These are phyloP conservation scores for Fusarium secorum DNA, from an alignment of 2,329 filamentous ascomycete genomes.

Conservation along the genomic window DNA sequence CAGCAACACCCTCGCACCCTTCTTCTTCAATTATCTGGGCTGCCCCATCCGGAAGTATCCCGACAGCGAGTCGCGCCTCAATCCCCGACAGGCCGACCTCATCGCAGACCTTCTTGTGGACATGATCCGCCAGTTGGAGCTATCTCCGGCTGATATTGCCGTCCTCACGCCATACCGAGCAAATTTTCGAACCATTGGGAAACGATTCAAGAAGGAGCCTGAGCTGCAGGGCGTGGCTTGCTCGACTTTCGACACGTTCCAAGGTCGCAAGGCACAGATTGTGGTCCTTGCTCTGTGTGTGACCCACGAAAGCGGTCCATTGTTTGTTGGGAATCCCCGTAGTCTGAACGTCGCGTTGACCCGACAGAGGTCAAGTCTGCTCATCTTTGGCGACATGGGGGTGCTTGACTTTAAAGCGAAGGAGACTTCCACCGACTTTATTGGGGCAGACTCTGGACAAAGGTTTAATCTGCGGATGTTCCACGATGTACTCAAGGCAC, in stretches of 20 bases:
- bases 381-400: slow-evolving; percentile 1
- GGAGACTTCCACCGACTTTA: not conserved
- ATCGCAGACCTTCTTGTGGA: not conserved
- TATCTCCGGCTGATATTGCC: not conserved
- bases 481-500: not conserved
- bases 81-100: not conserved
- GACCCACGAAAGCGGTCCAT: not conserved
- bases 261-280: not conserved
- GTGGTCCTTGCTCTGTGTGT: not conserved
- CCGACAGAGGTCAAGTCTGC: not conserved
- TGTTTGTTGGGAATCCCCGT: rapidly evolving
- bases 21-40: not conserved
- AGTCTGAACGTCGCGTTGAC: slow-evolving; percentile 5
- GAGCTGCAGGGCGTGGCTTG: rapidly evolving
- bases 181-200: not conserved
- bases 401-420: rapidly evolving
- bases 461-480: not conserved
- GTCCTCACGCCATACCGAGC: not conserved
- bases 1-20: rapidly evolving
- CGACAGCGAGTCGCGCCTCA: not conserved
- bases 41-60: not conserved
- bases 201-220: not conserved
- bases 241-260: not conserved
- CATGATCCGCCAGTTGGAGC: not conserved
- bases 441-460: not conserved